phyloP scores from a whole-genome alignment of 768 basidiomycete genomes.

The Suillus sp. region DNA sequence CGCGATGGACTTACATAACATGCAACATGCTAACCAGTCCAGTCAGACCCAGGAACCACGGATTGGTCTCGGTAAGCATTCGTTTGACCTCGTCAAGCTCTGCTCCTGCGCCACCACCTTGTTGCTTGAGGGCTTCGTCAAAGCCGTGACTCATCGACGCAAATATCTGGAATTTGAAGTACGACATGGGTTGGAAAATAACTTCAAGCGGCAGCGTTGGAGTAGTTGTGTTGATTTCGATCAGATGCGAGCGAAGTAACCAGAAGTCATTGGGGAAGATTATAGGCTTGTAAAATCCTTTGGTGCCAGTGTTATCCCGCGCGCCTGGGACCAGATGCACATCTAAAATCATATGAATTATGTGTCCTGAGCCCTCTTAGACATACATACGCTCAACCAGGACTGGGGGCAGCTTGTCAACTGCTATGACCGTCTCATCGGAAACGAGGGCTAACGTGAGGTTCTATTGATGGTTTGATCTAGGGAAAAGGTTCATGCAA shows the following conservation, averaged over 20 bases:
- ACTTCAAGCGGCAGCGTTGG: conserved; percentile 77
- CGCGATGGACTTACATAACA: conserved; percentile 61
- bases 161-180: conserved; percentile 86
- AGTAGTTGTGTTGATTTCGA: conserved; percentile 86
- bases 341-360: conserved; percentile 43
- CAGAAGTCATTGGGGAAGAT: conserved; percentile 96
- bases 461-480: conserved; percentile 52
- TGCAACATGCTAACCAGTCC: conserved; percentile 86
- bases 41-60: conserved; percentile 85
- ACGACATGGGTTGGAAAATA: conserved; percentile 82
- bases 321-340: conserved; percentile 58
- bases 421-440: conserved; percentile 58
- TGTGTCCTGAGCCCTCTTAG: conserved; percentile 7
- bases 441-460: conserved; percentile 85
- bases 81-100: conserved; percentile 96
- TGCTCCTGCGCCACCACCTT: conserved; percentile 57
- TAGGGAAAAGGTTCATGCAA: conserved; percentile 7
- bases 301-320: conserved; percentile 65
- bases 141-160: conserved; percentile 85
- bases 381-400: conserved; percentile 59
- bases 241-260: conserved; percentile 79
- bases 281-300: conserved; percentile 82
- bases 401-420: conserved; percentile 57
- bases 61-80: conserved; percentile 88
- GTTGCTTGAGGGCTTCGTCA: conserved; percentile 80